Evolutionary conservation across 139 green algal species (phyloP), one percentile per base, ranked within the genome.

Genomic region (Chlorella sp.): DNA sequence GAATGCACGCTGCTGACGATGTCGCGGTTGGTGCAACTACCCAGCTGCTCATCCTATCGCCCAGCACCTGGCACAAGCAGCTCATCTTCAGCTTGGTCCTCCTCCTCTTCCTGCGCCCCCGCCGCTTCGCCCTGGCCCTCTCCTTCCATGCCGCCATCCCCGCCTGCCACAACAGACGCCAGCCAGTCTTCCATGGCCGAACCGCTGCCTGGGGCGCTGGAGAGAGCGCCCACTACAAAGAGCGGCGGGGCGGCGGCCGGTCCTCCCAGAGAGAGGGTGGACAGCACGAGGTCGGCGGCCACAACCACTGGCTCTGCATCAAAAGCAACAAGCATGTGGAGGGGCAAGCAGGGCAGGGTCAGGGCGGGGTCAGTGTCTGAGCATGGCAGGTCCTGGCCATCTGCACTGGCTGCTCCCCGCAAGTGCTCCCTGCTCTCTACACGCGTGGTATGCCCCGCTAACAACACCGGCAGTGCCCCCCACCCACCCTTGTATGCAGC

Each of bases 131-230:
- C 63, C 28, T 78, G 26, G 21, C 51, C 67, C 36, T 30, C 65
- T 34, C 34, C 55, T 36, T 64, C 20, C 32, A 28, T 34, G 30
- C 67, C 78, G 1, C 17, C 69, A 25, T 89, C 85, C 0, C 81
- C 81, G 25, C 72, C 74, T 4, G 71, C 70, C 30, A 68, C 55
- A 38, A 85, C 78, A 4, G 68, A 18, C 78, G 39, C 23, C 17
- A 86, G 57, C 85, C 85, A 89, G n/a, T 89, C 85, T 2, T 85
- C 78, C 85, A 89, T 26, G 9, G 67, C 78, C 1, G 64, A 38
- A 25, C 85, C 85, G 68, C 76, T 86, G 17, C 55, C 60, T 7
- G 67, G 60, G 5, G 67, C n/a, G 17, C 7, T 6, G 28, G 67
- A 63, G 3, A 89, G 81, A 18, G 76, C 44, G 17, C 20, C 34